Evolutionary conservation across 2,329 filamentous ascomycete genomes (phyloP), one percentile per base, ranked within the genome.

Genomic region (Fusarium beomiforme): DNA sequence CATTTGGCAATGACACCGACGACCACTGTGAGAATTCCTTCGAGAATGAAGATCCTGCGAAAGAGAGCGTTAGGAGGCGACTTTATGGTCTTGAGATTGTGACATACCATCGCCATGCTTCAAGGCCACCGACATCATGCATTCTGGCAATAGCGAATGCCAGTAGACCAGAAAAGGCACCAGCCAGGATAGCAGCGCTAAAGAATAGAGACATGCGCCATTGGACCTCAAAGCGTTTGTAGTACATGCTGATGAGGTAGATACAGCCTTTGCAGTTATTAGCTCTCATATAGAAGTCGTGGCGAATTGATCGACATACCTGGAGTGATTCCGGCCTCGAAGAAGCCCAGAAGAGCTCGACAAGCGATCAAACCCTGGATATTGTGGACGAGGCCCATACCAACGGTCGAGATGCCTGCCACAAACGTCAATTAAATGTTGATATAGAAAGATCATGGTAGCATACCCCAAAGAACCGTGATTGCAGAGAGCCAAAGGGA

Each of bases 11-110:
- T 72, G 5, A 90, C 64, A 0, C 92, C 93, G 2, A 93, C 85
- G 2, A 94, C 3, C 1, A 93, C 85, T 0, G 92, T 94, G 0
- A 85, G 86, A 3, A 94, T 84, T 1, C 93, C 93, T 79, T 93
- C 90, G 6, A 92, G 85, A 42, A 92, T 88, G 65, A 90, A 91
- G 56, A 91, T 90, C 89, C 87, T 59, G 5, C 1, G 0, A 2
- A 5, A 0, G 1, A 11, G 5, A 11, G 7, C n/a, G 4, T 54
- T 13, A 37, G 19, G 11, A 23, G 9, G 4, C 19, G 13, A 2
- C 2, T 1, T 6, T 8, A 6, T 16, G 3, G 6, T 19, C 23
- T 5, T 8, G 10, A 5, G 5, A 8, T 2, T 4, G 5, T 4
- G 3, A 44, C 37, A 11, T 54, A 64, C 62, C 59, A 64, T 1